Base-by-base conservation (phyloP, 179 eudicot species). In the Corrigiola litoralis region DNA sequence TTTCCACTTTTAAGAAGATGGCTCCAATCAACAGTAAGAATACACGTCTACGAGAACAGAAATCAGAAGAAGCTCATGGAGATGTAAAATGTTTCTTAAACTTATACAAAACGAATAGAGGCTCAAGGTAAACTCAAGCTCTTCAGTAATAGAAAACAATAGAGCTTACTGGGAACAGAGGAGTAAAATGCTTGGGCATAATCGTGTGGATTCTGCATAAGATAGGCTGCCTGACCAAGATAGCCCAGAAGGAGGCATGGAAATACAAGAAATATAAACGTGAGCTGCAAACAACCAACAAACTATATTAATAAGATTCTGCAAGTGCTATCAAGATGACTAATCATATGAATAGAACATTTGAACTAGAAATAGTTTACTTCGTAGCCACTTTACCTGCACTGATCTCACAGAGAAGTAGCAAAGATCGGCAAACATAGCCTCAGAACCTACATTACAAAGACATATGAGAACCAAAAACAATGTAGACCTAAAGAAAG, bases 351-450 rank as follows among this genome's bases (percentile, higher is more conserved):
- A n/a, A 13, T 53, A 8, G 28, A 24, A 2, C 27, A 37, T 13
- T n/a, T 23, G 18, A 31, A 45, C n/a, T 50, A 23, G 14, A 64
- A 33, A 55, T 14, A 40, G 42, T 29, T 29, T 53, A 25, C 17
- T 56, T 49, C 34, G 17, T n/a, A 56, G 49, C 24, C 67, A 47
- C 57, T 75, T 60, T 75, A 94, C 99, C 97, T 94, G 99, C 70
- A 94, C 86, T 59, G 96, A 86, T 90, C 96, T 86, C 72, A 94
- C 96, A 50, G 99, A 84, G 72, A 94, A 94, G 86, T 87, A 86
- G 81, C 96, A 90, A 65, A 94, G 97, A 76, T 94, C 97, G 70
- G 99, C 99, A 81, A 94, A 94, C 96, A 94, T 94, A 45, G 99
- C 99, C 80, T 94, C 99, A 27, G 99, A 85, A 74, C 99, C 99